Evolutionary conservation across 257 asterid genomes (phyloP).

Genomic region (Solanum sparsipilum): DNA sequence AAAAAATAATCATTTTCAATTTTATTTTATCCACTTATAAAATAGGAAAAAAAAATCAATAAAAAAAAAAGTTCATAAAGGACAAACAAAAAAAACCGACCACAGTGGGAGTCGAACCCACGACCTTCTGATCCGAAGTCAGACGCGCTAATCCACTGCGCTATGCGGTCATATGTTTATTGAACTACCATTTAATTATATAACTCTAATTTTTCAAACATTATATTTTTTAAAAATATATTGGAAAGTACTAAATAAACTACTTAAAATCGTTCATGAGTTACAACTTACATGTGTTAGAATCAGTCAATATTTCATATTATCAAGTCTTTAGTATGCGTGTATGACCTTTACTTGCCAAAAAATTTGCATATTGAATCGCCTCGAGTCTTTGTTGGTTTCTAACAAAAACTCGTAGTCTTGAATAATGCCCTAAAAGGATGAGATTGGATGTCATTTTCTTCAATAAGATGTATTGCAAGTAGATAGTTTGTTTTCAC

Average conservation of each 20-base stretch:
- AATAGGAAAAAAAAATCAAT: background rate
- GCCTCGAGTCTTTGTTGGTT: background rate
- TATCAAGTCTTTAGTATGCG: background rate
- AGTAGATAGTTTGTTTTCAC: too few relatives aligned
- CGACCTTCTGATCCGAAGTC: conserved; percentile 99
- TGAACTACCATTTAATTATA: accelerated
- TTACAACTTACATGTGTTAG: too few relatives aligned
- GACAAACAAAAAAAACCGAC: conserved; percentile 21
- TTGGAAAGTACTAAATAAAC: background rate
- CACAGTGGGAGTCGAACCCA: conserved; percentile 99
- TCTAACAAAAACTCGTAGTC: background rate
- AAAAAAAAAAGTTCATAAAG: background rate
- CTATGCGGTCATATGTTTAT: conserved; percentile 62
- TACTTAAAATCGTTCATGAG: background rate
- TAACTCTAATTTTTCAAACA: background rate
- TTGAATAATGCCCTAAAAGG: too few relatives aligned
- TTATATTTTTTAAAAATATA: too few relatives aligned
- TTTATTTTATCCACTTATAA: background rate
- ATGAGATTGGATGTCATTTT: background rate
- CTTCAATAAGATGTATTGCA: too few relatives aligned
- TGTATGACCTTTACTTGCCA: background rate
- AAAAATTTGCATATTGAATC: accelerated
- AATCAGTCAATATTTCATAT: too few relatives aligned
- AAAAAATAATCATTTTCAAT: background rate
- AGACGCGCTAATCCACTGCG: conserved; percentile 99